Percentiles rank a stretch among this genome's conserved stretches.
These are phyloP conservation scores for Xylaria nigripes DNA, from an alignment of 495 filamentous ascomycete genomes.

Conservation along the genomic window DNA sequence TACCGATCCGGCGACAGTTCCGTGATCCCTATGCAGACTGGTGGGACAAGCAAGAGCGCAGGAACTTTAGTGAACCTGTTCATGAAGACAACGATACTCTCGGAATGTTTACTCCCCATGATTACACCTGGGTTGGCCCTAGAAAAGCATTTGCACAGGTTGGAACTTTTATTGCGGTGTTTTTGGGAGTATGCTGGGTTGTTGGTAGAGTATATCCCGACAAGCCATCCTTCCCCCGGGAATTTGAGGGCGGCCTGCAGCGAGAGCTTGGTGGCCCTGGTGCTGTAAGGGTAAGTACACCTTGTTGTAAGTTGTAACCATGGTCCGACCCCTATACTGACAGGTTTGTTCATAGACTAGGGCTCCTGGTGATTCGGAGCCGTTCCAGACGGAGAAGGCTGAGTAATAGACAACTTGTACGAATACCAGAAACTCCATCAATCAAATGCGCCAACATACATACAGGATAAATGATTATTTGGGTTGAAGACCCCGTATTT, in stretches of 20 bases:
- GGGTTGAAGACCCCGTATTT: neutral
- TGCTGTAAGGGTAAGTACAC: slow-evolving; percentile 39
- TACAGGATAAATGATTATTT: neutral
- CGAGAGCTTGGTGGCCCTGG: slow-evolving; percentile 70
- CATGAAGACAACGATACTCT: slow-evolving; percentile 97
- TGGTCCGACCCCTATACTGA: slow-evolving; percentile 1
- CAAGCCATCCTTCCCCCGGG: slow-evolving; percentile 64
- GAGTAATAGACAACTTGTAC: slow-evolving; percentile 15
- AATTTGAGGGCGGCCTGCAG: slow-evolving; percentile 77
- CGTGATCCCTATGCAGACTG: slow-evolving; percentile 90
- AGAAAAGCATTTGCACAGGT: slow-evolving; percentile 65
- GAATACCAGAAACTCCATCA: slow-evolving; percentile 1
- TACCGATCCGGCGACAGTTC: slow-evolving; percentile 69
- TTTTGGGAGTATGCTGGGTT: slow-evolving; percentile 62
- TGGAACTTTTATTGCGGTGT: slow-evolving; percentile 60
- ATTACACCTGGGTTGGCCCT: slow-evolving; percentile 76
- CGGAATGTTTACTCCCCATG: slow-evolving; percentile 80
- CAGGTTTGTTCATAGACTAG: slow-evolving; percentile 28
- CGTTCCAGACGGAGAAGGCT: slow-evolving; percentile 23
- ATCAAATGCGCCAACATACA: slow-evolving; percentile 5
- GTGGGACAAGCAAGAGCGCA: slow-evolving; percentile 96
- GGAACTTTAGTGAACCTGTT: slow-evolving; percentile 90
- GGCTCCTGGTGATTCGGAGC: slow-evolving; percentile 35
- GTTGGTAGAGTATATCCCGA: slow-evolving; percentile 79
- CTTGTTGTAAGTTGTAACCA: neutral